These are phyloP conservation scores for Diospyros kaki DNA, from an alignment of 148 eudicot species.

Conservation along the genomic window DNA sequence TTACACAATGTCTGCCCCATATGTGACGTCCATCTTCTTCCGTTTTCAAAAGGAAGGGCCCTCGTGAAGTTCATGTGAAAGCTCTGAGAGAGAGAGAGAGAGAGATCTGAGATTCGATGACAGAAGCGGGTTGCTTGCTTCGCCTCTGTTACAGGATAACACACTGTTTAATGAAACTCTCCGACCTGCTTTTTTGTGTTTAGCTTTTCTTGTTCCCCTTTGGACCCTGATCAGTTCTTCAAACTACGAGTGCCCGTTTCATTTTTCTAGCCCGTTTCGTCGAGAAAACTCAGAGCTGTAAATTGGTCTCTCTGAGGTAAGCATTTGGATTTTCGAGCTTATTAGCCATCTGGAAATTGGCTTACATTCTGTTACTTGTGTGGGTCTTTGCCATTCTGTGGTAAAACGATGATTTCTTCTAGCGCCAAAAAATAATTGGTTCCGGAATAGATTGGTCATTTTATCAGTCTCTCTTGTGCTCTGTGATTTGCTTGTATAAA, in stretches of 20 bases:
- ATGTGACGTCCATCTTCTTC: not conserved
- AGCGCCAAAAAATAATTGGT: not conserved
- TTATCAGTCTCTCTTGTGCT: not conserved
- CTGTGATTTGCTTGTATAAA: not conserved
- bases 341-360: too few species aligned
- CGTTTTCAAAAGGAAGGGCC: slow-evolving; percentile 3
- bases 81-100: slow-evolving; percentile 2
- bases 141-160: slow-evolving; percentile 41
- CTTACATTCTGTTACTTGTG: too few species aligned
- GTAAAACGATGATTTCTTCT: not conserved
- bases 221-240: not conserved
- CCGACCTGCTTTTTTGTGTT: not conserved
- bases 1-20: too few species aligned
- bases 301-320: too few species aligned
- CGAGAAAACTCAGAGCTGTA: too few species aligned
- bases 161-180: not conserved
- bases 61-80: slow-evolving; percentile 22
- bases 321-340: too few species aligned
- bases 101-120: slow-evolving; percentile 21
- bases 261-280: too few species aligned
- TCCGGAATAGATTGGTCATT: not conserved
- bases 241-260: not conserved
- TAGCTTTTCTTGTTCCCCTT: not conserved
- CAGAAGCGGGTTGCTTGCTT: slow-evolving; percentile 31
- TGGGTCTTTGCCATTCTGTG: not conserved